These are phyloP conservation scores for Mycotypha africana DNA, from an alignment of 371 early-diverging fungal genomes.

Conservation along the genomic window DNA sequence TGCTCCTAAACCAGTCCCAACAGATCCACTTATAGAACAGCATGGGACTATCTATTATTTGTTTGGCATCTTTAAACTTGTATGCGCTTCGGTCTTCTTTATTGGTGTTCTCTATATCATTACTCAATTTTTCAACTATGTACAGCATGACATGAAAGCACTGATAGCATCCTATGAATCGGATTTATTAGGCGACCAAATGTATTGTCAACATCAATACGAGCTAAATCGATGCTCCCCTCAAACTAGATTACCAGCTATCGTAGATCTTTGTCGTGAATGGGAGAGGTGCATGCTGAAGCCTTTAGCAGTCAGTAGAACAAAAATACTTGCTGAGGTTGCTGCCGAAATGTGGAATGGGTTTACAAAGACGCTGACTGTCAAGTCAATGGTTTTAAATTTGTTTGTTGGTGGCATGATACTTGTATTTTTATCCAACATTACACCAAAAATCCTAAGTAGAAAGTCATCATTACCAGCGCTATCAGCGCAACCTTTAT, in stretches of 20 bases:
- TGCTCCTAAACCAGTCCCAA: background rate
- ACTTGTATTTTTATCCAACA: too few relatives aligned
- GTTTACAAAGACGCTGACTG: conserved; percentile 7
- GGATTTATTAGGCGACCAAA: conserved; percentile 4
- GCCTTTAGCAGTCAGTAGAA: conserved; percentile 3
- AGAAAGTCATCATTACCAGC: too few relatives aligned
- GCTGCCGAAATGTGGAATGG: conserved; percentile 11
- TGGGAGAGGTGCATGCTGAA: conserved; percentile 15
- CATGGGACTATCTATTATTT: conserved; percentile 6
- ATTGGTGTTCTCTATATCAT: background rate
- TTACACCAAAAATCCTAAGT: too few relatives aligned
- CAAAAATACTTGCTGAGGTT: conserved; percentile 14
- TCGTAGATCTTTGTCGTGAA: conserved; percentile 2
- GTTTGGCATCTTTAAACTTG: conserved; percentile 6
- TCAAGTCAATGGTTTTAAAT: conserved; percentile 12
- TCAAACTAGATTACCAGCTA: conserved; percentile 6
- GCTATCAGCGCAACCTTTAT: too few relatives aligned
- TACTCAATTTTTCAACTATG: background rate
- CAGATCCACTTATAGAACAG: conserved; percentile 3
- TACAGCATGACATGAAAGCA: conserved; percentile 7
- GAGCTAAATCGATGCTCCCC: conserved; percentile 12
- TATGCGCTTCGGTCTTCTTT: background rate
- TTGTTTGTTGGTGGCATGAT: too few relatives aligned
- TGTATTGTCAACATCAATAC: conserved; percentile 14
- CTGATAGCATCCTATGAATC: conserved; percentile 15